Percentiles rank a stretch among this genome's conserved stretches.
phyloP scores from a whole-genome alignment of 2,329 filamentous ascomycete species.

The Elsinoe australis region DNA sequence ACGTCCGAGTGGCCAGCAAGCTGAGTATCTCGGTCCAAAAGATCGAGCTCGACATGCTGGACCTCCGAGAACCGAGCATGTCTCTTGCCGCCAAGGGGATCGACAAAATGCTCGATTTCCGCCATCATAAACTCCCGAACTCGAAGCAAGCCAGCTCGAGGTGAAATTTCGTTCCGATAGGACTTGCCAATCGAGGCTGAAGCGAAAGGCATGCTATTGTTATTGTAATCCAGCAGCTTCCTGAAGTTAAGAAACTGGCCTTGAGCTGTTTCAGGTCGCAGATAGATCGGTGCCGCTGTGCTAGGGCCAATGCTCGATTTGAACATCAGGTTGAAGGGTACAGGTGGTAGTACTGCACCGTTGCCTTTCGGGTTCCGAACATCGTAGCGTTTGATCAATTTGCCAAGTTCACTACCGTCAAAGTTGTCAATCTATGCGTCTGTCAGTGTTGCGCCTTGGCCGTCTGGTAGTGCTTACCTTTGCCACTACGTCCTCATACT shows the following conservation, averaged over 20 bases:
- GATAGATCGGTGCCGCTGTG: conserved; percentile 74
- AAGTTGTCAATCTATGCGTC: conserved; percentile 91
- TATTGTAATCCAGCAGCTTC: conserved; percentile 94
- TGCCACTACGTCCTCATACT: conserved; percentile 61
- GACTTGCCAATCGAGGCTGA: conserved; percentile 96
- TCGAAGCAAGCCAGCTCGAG: conserved; percentile 78
- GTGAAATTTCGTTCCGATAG: conserved; percentile 96
- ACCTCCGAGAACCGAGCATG: conserved; percentile 82
- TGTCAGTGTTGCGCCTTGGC: conserved; percentile 86
- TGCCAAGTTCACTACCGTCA: conserved; percentile 73
- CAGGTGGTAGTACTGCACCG: conserved; percentile 67
- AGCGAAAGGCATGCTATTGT: conserved; percentile 90
- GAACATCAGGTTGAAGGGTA: conserved; percentile 98
- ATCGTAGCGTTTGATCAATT: conserved; percentile 82
- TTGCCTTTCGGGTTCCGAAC: conserved; percentile 80
- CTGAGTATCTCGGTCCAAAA: conserved; percentile 80
- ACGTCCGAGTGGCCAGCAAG: conserved; percentile 74
- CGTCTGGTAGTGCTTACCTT: conserved; percentile 76
- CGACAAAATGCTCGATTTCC: conserved; percentile 97
- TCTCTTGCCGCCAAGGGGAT: conserved; percentile 89
- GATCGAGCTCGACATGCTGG: conserved; percentile 69
- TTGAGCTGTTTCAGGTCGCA: conserved; percentile 92
- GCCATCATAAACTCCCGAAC: conserved; percentile 98
- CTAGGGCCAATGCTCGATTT: conserved; percentile 89
- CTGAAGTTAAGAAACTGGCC: conserved; percentile 96